Percentiles rank a stretch among this genome's conserved stretches.
Evolutionary conservation across 2,329 filamentous ascomycete species (phyloP).

Genomic region (Hymenoscyphus salicellus): DNA sequence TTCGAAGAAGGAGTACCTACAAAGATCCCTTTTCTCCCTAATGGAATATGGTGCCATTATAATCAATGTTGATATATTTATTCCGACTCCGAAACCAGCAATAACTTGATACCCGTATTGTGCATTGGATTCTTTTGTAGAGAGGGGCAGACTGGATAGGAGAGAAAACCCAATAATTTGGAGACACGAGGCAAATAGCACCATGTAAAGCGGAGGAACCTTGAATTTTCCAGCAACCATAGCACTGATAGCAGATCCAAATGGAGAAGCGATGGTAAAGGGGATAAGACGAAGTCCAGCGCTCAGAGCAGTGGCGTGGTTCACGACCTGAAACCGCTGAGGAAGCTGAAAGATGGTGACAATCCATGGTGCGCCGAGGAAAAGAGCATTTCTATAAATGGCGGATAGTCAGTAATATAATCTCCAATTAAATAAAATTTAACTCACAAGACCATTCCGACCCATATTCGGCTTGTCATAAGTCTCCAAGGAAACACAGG

Average conservation of each 20-base stretch:
- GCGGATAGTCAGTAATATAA: neutral
- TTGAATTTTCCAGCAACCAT: conserved; percentile 2
- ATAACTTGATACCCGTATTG: conserved; percentile 10
- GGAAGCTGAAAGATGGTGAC: neutral
- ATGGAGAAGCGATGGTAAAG: conserved; percentile 1
- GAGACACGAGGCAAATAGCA: neutral
- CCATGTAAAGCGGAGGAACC: neutral
- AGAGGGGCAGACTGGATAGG: neutral
- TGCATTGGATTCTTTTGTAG: neutral
- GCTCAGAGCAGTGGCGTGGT: neutral
- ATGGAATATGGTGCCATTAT: neutral
- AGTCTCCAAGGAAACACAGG: conserved; percentile 22
- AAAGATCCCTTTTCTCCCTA: neutral
- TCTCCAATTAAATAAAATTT: neutral
- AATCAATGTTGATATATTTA: conserved; percentile 5
- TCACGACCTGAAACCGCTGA: conserved; percentile 7
- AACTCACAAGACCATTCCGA: conserved; percentile 15
- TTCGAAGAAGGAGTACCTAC: neutral
- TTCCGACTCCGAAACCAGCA: conserved; percentile 6
- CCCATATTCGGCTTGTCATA: conserved; percentile 15
- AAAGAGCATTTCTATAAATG: neutral
- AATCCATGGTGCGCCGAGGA: neutral
- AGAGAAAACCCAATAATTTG: conserved; percentile 1
- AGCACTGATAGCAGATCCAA: neutral
- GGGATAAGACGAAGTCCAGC: neutral